Base-by-base conservation (phyloP, 306 rosid genomes). In the Cucurbita moschata region DNA sequence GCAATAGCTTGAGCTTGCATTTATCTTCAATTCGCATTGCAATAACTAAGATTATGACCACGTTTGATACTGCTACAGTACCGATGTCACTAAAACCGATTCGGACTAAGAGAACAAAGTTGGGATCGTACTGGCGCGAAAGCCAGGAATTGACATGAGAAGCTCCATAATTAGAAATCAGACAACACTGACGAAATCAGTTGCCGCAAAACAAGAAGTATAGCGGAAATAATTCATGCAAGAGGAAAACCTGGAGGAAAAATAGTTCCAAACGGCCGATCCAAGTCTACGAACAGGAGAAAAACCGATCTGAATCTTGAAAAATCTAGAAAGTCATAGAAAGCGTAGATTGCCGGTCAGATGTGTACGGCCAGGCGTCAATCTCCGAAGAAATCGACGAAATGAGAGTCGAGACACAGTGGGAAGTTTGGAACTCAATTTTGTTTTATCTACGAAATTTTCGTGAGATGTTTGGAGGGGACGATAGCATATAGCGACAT, bases 351-450 rank as follows among this genome's bases (percentile, higher is more conserved):
- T 40, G 15, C 38, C 12, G 73, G 12, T 46, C 18, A 49, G 18
- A 70, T 15, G 35, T 26, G 1, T 15, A 67, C 8, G 4, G 73
- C 7, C 40, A 13, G 19, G 58, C 23, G 58, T 49, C 15, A 30
- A 50, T 70, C 74, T 50, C 74, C 43, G 74, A 8, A 69, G 30
- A 19, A 70, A 70, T 69, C 40, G 74, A 46, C 13, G 46, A 70
- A 30, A 47, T 1, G 12, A 26, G 42, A 26, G 18, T 15, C 14
- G 40, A 63, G 8, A 64, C 2, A 66, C 60, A 3, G 59, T 50
- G 30, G 46, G 74, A 70, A 70, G 37, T 70, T 70, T 50, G 71
- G 71, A 64, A 64, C 42, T 39, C 16, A 60, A 59, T 56, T 56
- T 56, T 56, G 61, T 19, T 56, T 56, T 21, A 56, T 56, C 3